phyloP scores from a whole-genome alignment of 805 yeast genomes.

The Priceomyces melissophilus region DNA sequence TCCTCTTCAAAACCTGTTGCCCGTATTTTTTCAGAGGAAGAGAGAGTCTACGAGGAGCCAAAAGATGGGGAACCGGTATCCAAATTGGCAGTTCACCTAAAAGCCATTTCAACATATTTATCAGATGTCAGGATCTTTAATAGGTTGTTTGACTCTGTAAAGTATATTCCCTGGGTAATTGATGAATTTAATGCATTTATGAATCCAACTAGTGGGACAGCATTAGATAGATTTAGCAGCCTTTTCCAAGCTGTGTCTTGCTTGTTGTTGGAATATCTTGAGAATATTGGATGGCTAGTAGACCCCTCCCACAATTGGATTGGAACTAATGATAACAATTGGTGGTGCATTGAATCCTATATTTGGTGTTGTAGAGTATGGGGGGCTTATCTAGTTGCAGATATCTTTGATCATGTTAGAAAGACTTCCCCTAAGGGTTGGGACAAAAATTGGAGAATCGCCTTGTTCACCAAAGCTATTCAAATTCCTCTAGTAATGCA shows the following conservation, averaged over 20 bases:
- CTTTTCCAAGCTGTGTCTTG: slow-evolving; percentile 39
- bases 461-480: slow-evolving; percentile 33
- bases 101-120: slow-evolving; percentile 32
- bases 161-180: slow-evolving; percentile 44
- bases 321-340: slow-evolving; percentile 36
- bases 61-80: slow-evolving; percentile 9
- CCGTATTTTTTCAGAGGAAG: slow-evolving; percentile 5
- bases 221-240: slow-evolving; percentile 31
- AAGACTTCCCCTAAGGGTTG: slow-evolving; percentile 37
- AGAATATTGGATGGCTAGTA: slow-evolving; percentile 44
- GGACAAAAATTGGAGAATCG: slow-evolving; percentile 33
- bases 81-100: slow-evolving; percentile 32
- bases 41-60: slow-evolving; percentile 1
- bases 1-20: slow-evolving; percentile 13
- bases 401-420: slow-evolving; percentile 38
- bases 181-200: slow-evolving; percentile 32
- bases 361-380: slow-evolving; percentile 44
- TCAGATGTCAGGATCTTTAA: slow-evolving; percentile 42
- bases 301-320: slow-evolving; percentile 39
- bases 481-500: slow-evolving; percentile 43
- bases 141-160: slow-evolving; percentile 38
- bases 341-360: slow-evolving; percentile 42
- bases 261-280: slow-evolving; percentile 36
- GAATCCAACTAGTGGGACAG: slow-evolving; percentile 23
- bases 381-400: slow-evolving; percentile 39